Evolutionary conservation across 2,329 filamentous ascomycete species (phyloP).

Genomic region (Pyrenophora tritici-repentis): DNA sequence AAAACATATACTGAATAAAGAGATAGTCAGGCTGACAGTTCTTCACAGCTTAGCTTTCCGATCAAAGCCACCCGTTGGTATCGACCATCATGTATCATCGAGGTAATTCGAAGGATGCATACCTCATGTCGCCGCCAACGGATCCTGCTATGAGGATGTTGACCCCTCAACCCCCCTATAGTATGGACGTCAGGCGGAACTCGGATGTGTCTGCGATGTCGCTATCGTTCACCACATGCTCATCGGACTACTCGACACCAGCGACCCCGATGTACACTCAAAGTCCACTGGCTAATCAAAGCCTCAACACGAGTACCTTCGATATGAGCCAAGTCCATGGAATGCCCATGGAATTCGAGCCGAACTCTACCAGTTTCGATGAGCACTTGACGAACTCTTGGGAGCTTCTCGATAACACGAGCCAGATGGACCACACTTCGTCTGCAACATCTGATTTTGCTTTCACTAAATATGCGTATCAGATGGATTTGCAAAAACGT

Average conservation of each 20-base stretch:
- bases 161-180: conserved; percentile 34
- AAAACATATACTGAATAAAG: neutral
- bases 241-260: conserved; percentile 33
- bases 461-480: neutral
- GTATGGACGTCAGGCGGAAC: conserved; percentile 36
- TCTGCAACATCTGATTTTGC: conserved; percentile 8
- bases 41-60: neutral
- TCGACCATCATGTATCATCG: conserved; percentile 14
- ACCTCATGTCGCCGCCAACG: conserved; percentile 24
- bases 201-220: conserved; percentile 39
- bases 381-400: conserved; percentile 12
- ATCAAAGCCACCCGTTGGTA: conserved; percentile 13
- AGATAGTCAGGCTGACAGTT: conserved; percentile 1
- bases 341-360: conserved; percentile 13
- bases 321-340: conserved; percentile 25
- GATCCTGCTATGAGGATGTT: conserved; percentile 29
- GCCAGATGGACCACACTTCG: neutral
- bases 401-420: neutral
- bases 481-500: conserved; percentile 8
- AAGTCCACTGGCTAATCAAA: conserved; percentile 30
- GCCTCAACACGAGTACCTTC: conserved; percentile 21
- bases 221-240: conserved; percentile 19
- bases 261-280: conserved; percentile 34
- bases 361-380: conserved; percentile 12
- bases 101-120: conserved; percentile 25